Percentiles rank a stretch among this genome's conserved stretches.
Evolutionary conservation across 2,329 filamentous ascomycete species (phyloP).

Genomic region (Arthrobotrys pseudoclavata): DNA sequence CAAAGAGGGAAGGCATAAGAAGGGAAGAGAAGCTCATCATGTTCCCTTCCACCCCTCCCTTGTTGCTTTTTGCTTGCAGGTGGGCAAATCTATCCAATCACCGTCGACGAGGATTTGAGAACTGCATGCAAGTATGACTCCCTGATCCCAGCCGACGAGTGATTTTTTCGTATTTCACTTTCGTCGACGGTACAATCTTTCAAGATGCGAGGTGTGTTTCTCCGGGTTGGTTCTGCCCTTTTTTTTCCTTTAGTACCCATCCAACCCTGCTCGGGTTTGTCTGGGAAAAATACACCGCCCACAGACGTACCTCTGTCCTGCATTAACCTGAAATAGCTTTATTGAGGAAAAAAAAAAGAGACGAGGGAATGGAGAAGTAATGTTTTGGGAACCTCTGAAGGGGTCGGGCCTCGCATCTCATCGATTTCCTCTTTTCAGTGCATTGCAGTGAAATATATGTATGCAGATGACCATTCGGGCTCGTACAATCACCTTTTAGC

Average conservation of each 20-base stretch:
- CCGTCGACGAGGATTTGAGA: constrained; percentile 52
- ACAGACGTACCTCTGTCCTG: constrained; percentile 54
- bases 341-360: constrained; percentile 32
- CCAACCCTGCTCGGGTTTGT: constrained; percentile 42
- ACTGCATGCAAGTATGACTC: constrained; percentile 60
- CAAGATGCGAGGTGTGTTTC: constrained; percentile 14
- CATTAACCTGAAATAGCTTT: constrained; percentile 58
- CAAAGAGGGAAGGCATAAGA: constrained; percentile 61
- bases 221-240: constrained; percentile 41
- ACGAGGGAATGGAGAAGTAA: constrained; percentile 25
- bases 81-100: constrained; percentile 57
- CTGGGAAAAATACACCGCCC: constrained; percentile 52
- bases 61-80: constrained; percentile 47
- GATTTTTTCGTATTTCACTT: constrained; percentile 59
- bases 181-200: constrained; percentile 52
- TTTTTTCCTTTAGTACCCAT: constrained; percentile 48
- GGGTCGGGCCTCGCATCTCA: constrained; percentile 59
- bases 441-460: constrained; percentile 53
- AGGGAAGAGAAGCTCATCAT: constrained; percentile 61
- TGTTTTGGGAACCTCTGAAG: constrained; percentile 55
- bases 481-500: constrained; percentile 49
- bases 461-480: constrained; percentile 49
- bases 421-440: constrained; percentile 59
- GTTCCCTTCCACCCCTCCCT: constrained; percentile 49
- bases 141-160: constrained; percentile 61